These are phyloP conservation scores for Coprinopsis sp. DNA, from an alignment of 768 basidiomycete genomes.

Conservation along the genomic window DNA sequence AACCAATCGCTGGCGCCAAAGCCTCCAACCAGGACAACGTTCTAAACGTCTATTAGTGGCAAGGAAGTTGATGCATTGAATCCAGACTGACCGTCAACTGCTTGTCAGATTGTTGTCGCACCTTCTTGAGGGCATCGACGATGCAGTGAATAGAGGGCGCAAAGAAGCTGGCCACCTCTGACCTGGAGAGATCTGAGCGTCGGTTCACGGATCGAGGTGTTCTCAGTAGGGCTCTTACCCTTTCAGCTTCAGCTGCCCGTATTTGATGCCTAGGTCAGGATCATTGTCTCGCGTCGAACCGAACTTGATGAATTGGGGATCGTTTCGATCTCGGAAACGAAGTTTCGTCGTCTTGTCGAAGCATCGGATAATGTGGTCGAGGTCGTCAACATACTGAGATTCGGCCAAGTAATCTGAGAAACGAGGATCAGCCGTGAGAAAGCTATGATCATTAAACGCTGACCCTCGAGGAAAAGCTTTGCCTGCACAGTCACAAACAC, in stretches of 20 bases:
- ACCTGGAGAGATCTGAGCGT: background rate
- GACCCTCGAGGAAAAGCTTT: slow-evolving; percentile 30
- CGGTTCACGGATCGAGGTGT: background rate
- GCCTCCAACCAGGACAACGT: slow-evolving; percentile 45
- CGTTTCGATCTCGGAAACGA: slow-evolving; percentile 33
- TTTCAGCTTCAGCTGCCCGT: slow-evolving; percentile 40
- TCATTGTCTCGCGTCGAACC: slow-evolving; percentile 40
- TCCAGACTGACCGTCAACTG: slow-evolving; percentile 12
- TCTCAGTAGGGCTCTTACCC: slow-evolving; percentile 22
- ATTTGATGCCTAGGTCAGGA: slow-evolving; percentile 32
- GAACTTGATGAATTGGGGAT: slow-evolving; percentile 45
- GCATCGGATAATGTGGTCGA: slow-evolving; percentile 34
- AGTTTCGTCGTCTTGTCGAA: slow-evolving; percentile 49
- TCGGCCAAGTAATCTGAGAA: slow-evolving; percentile 31
- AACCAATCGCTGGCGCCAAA: slow-evolving; percentile 51
- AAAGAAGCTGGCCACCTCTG: slow-evolving; percentile 22
- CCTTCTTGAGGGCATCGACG: slow-evolving; percentile 16
- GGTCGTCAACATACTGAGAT: slow-evolving; percentile 36
- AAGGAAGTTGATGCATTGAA: background rate
- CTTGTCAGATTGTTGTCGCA: slow-evolving; percentile 7
- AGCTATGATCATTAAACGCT: background rate
- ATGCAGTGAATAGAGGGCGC: slow-evolving; percentile 24
- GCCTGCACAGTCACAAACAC: slow-evolving; percentile 40
- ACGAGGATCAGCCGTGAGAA: background rate
- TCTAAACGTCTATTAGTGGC: slow-evolving; percentile 15